phyloP scores from a whole-genome alignment of 345 rosid genomes.

The Acer yangbiense region DNA sequence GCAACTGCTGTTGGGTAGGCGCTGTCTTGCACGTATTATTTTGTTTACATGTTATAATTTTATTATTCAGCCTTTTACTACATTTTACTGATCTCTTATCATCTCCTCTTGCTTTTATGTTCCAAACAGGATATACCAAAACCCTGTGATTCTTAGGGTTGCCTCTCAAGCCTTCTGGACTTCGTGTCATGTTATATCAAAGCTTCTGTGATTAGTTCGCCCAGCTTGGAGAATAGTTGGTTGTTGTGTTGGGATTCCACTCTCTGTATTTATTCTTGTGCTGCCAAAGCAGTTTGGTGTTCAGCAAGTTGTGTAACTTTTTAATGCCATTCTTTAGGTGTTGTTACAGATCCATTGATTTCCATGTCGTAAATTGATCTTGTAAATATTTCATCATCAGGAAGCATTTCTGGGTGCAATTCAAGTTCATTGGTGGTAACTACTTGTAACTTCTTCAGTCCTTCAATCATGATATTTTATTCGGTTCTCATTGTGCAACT shows the following conservation, averaged over 20 bases:
- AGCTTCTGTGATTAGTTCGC: slow-evolving; percentile 59
- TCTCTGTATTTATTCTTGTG: slow-evolving; percentile 24
- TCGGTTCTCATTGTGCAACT: neutral
- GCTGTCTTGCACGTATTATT: neutral
- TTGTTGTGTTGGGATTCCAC: slow-evolving; percentile 20
- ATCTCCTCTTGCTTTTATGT: neutral
- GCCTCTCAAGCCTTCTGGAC: slow-evolving; percentile 92
- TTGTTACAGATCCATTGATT: slow-evolving; percentile 32
- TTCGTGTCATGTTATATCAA: slow-evolving; percentile 79
- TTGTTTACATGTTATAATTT: neutral
- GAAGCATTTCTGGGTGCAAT: slow-evolving; percentile 30
- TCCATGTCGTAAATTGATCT: slow-evolving; percentile 13
- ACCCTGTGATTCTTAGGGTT: slow-evolving; percentile 69
- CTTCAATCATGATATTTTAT: neutral
- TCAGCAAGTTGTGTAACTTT: slow-evolving; percentile 24
- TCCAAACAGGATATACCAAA: slow-evolving; percentile 81
- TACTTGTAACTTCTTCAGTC: neutral
- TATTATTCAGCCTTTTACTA: neutral
- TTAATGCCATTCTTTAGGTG: slow-evolving; percentile 38
- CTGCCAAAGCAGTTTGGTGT: slow-evolving; percentile 32
- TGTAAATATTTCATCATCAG: slow-evolving; percentile 39
- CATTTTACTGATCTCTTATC: neutral
- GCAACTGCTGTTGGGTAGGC: slow-evolving; percentile 93
- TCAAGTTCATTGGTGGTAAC: slow-evolving; percentile 27
- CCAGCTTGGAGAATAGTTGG: neutral